phyloP scores from a whole-genome alignment of 371 early-diverging fungal species.

The Antonospora locustae region DNA sequence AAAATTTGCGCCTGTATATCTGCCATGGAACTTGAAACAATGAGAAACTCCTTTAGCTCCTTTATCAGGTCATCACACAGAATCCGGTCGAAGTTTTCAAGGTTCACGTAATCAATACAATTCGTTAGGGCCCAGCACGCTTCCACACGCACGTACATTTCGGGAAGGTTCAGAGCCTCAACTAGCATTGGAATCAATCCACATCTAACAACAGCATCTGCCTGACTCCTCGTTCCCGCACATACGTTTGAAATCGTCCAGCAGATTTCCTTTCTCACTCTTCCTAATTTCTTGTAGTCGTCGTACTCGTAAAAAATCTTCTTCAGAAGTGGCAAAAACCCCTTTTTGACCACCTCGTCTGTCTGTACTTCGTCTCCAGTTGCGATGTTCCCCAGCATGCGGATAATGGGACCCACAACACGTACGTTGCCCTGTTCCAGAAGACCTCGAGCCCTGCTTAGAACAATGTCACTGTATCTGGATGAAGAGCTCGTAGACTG shows the following conservation, averaged over 20 bases:
- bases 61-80: conserved; percentile 26
- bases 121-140: conserved; percentile 98
- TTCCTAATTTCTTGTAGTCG: conserved; percentile 65
- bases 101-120: conserved; percentile 27
- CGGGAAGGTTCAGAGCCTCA: conserved; percentile 67
- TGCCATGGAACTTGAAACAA: conserved; percentile 22
- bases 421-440: conserved; percentile 57
- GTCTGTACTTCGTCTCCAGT: conserved; percentile 93
- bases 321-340: conserved; percentile 59
- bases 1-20: conserved; percentile 40
- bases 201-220: conserved; percentile 76
- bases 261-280: conserved; percentile 94
- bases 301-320: conserved; percentile 66
- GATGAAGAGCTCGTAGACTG: conserved; percentile 73
- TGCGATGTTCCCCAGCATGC: conserved; percentile 94
- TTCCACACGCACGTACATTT: conserved; percentile 91
- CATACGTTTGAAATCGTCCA: conserved; percentile 98
- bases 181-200: conserved; percentile 78
- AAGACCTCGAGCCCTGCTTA: conserved; percentile 67
- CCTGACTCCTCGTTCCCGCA: conserved; percentile 87
- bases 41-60: conserved; percentile 31
- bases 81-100: conserved; percentile 28
- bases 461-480: conserved; percentile 36
- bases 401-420: conserved; percentile 71
- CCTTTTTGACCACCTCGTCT: conserved; percentile 75